These are phyloP conservation scores for Myxozyma neotropica DNA, from an alignment of 805 yeast genomes.

Conservation along the genomic window DNA sequence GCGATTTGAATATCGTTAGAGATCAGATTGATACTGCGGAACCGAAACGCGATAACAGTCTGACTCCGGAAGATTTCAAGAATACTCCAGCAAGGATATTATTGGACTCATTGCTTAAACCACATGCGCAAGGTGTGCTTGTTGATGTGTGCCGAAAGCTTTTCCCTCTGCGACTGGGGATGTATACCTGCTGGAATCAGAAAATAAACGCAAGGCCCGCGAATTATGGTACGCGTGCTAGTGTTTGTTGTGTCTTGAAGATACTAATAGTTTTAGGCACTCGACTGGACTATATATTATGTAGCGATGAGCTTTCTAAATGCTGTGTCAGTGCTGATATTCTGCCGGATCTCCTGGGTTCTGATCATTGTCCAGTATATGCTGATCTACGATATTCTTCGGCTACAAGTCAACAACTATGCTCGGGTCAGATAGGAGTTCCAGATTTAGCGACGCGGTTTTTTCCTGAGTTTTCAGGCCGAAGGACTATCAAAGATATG, in stretches of 20 bases:
- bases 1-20: conserved; percentile 82
- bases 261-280: conserved; percentile 58
- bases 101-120: conserved; percentile 25
- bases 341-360: conserved; percentile 74
- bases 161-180: conserved; percentile 59
- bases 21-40: conserved; percentile 86
- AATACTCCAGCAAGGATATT: conserved; percentile 23
- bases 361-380: conserved; percentile 93
- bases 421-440: background rate
- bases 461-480: conserved; percentile 28
- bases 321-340: conserved; percentile 53
- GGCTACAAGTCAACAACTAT: background rate
- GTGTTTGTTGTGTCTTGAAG: background rate
- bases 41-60: conserved; percentile 48
- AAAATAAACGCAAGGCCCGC: conserved; percentile 71
- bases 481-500: conserved; percentile 28
- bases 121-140: conserved; percentile 22
- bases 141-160: conserved; percentile 46
- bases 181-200: conserved; percentile 95
- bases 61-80: conserved; percentile 25
- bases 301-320: conserved; percentile 47
- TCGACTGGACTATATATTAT: conserved; percentile 75
- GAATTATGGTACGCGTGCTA: conserved; percentile 48
- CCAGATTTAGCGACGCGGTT: background rate
- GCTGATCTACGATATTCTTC: conserved; percentile 56